Base-by-base conservation (phyloP, 2,329 filamentous ascomycete genomes). In the Cladosporium sp. region DNA sequence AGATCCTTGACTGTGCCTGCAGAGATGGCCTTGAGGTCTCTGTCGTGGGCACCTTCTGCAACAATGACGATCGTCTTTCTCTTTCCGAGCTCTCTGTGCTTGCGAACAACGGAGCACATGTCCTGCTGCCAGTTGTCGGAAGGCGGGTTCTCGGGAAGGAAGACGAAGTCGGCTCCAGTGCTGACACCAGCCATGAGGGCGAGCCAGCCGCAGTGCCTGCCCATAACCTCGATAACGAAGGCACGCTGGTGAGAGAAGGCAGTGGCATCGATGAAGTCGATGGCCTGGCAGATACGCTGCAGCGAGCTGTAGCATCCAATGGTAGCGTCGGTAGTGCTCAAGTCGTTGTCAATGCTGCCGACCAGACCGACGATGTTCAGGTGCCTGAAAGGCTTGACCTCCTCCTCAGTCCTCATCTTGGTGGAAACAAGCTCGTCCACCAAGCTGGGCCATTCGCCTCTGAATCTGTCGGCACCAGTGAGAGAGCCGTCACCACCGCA, bases 181-280 rank as follows among this genome's bases (percentile, higher is more conserved):
- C 90, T 92, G 60, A 99, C 92, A 69, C 92, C 93, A 14, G 93
- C 89, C 88, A 97, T 97, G 62, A 99, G 82, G 40, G 94, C 94
- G 62, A 99, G 81, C 94, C 94, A 99, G 63, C 94, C 94, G 73
- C 94, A 99, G 76, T 99, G 93, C 60, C 94, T 84, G 51, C 94
- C 94, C 94, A 99, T 99, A 69, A 99, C 94, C 75, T 97, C 94
- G 63, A 99, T 89, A 59, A 99, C 92, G 74, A 99, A 99, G 39
- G 94, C 94, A 67, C 94, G 84, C 64, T 96, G 95, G 75, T 99
- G 94, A 28, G 92, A 97, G 38, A 87, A 88, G 55, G 93, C 93
- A 0, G 94, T 97, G 19, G 93, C 92, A 75, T 99, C 93, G 67
- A 99, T 96, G 71, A 92, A 93, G 78, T 99, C 94, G 60, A 99